Evolutionary conservation across 2,329 filamentous ascomycete genomes (phyloP).

Genomic region (Sclerotinia subarctica): DNA sequence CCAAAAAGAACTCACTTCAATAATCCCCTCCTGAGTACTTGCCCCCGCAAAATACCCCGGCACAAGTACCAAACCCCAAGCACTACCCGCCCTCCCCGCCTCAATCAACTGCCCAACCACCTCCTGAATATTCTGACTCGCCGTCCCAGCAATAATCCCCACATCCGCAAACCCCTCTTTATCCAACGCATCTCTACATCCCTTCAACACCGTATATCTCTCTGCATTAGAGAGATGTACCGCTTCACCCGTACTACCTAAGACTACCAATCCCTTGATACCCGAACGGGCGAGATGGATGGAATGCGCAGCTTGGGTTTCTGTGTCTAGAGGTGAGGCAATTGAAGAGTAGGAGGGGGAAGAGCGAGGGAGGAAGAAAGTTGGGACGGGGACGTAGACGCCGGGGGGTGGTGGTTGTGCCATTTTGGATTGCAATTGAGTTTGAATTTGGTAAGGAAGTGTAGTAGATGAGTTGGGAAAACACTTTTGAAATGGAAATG

Average conservation of each 20-base stretch:
- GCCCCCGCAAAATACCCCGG: conserved; percentile 63
- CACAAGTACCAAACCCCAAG: conserved; percentile 61
- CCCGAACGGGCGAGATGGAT: conserved; percentile 58
- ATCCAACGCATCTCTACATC: conserved; percentile 53
- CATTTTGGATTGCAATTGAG: conserved; percentile 22
- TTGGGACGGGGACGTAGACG: conserved; percentile 54
- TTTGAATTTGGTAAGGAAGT: not conserved
- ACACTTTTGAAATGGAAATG: not conserved
- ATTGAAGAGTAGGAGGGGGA: conserved; percentile 32
- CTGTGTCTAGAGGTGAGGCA: conserved; percentile 44
- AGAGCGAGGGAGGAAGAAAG: conserved; percentile 50
- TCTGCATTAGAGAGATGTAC: conserved; percentile 57
- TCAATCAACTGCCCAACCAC: conserved; percentile 49
- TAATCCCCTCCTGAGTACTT: conserved; percentile 56
- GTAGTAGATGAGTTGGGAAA: not conserved
- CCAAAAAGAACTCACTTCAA: conserved; percentile 41
- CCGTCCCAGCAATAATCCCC: conserved; percentile 58
- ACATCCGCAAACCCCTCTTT: conserved; percentile 55
- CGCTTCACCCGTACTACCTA: conserved; percentile 62
- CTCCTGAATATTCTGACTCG: conserved; percentile 55
- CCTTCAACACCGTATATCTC: conserved; percentile 52
- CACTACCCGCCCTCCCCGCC: conserved; percentile 55
- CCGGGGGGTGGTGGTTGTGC: conserved; percentile 36
- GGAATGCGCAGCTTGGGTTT: conserved; percentile 53
- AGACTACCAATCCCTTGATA: conserved; percentile 58